phyloP scores from a whole-genome alignment of 164 flowering plant genomes.

The Malania oleifera region DNA sequence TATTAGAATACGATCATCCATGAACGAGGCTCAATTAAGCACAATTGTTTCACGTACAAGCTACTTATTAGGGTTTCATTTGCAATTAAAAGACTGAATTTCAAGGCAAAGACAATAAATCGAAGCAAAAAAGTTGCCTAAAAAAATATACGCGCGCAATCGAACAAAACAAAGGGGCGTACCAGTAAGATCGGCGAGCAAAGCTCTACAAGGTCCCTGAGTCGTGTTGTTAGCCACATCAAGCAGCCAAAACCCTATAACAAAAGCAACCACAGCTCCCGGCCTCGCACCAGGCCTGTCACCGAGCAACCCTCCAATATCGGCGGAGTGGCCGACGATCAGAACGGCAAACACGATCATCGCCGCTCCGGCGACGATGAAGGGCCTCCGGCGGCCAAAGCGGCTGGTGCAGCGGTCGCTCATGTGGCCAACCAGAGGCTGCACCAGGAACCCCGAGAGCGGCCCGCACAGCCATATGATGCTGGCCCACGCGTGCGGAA shows the following conservation, averaged over 20 bases:
- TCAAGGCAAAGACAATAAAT: background rate
- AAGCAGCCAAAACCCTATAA: constrained; percentile 91
- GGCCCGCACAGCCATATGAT: constrained; percentile 97
- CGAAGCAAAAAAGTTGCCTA: background rate
- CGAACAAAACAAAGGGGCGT: background rate
- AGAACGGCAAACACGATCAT: constrained; percentile 54
- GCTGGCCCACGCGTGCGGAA: constrained; percentile 89
- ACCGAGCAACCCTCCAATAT: constrained; percentile 70
- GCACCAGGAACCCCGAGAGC: constrained; percentile 79
- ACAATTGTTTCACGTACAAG: too few relatives aligned
- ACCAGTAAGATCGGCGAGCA: constrained; percentile 95
- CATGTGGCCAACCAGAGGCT: constrained; percentile 82
- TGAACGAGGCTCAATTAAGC: too few relatives aligned
- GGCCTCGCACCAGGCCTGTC: constrained; percentile 43
- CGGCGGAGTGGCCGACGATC: constrained; percentile 70
- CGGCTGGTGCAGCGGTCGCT: constrained; percentile 78
- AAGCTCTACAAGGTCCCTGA: constrained; percentile 96
- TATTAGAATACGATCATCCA: too few relatives aligned
- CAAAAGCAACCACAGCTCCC: constrained; percentile 60
- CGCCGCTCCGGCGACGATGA: constrained; percentile 59
- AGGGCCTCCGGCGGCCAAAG: constrained; percentile 84
- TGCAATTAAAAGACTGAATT: background rate
- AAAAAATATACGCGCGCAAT: background rate
- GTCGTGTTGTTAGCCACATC: constrained; percentile 90
- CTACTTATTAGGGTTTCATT: background rate